Conservation (phyloP, 2,329 filamentous ascomycete genomes). For the Cryphonectria radicalis region DNA sequence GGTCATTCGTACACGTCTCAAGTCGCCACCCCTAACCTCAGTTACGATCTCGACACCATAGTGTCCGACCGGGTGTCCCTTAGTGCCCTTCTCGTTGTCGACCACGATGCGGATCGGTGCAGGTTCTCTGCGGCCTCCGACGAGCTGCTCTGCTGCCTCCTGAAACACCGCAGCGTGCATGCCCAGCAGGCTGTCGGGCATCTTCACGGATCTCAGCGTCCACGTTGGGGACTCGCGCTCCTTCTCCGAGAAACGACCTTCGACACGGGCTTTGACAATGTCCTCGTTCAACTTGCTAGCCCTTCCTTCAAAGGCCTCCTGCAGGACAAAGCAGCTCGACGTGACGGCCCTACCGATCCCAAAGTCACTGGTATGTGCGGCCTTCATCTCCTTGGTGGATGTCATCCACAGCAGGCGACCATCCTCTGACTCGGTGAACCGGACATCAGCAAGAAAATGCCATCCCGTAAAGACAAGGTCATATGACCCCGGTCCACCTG, state of each 20-base stretch:
- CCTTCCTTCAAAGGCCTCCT: constrained; percentile 77
- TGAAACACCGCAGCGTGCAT: constrained; percentile 73
- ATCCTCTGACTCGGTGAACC: constrained; percentile 73
- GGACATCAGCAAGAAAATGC: constrained; percentile 69
- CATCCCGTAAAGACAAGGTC: constrained; percentile 79
- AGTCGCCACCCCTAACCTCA: constrained; percentile 61
- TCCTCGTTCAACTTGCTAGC: constrained; percentile 81
- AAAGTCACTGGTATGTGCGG: constrained; percentile 52
- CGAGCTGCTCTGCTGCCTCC: constrained; percentile 64
- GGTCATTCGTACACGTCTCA: constrained; percentile 53
- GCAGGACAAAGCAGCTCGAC: constrained; percentile 71
- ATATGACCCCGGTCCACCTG: constrained; percentile 62
- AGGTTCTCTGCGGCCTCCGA: constrained; percentile 68
- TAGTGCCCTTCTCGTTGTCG: constrained; percentile 69
- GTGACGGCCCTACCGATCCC: constrained; percentile 57
- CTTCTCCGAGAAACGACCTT: constrained; percentile 80
- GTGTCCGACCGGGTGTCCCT: constrained; percentile 67
- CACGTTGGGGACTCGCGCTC: constrained; percentile 82
- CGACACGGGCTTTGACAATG: constrained; percentile 81
- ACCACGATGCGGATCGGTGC: constrained; percentile 74
- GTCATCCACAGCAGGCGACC: constrained; percentile 70
- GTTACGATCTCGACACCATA: constrained; percentile 74
- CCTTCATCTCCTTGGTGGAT: constrained; percentile 64
- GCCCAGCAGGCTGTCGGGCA: constrained; percentile 63
- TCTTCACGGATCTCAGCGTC: constrained; percentile 73